Evolutionary conservation across 306 rosid genomes (phyloP), one percentile per base, ranked within the genome.

Genomic region (Lablab purpureus): DNA sequence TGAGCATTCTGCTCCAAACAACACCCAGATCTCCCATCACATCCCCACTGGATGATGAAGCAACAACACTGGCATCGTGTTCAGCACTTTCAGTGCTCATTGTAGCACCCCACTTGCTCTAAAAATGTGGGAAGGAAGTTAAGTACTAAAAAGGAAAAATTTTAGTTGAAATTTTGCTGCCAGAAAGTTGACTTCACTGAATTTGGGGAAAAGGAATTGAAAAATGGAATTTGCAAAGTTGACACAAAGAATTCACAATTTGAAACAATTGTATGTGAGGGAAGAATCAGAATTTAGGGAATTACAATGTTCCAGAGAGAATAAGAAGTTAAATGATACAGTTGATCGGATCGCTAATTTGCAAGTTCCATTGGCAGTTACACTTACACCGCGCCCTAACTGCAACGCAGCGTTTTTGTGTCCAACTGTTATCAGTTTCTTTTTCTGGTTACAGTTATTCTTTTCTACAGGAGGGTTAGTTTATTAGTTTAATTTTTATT

Each of bases 31-130:
- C 94, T 65, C 87, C 86, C 34, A 21, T 66, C 30, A 63, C 75
- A 73, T 55, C 84, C 12, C 81, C 88, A 45, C 67, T 73, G 49
- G 81, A 65, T 11, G 83, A 36, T 49, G 47, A 75, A 45, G n/a
- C 79, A 43, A 10, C 71, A 59, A 28, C 51, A 65, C 47, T 62
- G 64, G 52, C 77, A 15, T 7, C 60, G 46, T 17, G 40, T 78
- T 47, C 73, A 50, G 62, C 81, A 74, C 79, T 78, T 68, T 27
- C 84, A 18, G 73, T 73, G 81, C 87, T 91, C 97, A 92, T 90
- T 74, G 60, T 55, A 43, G 45, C 19, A 22, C 32, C 66, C 45
- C 76, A 76, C 30, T 50, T 18, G 79, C 43, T 73, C 75, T 36
- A 51, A 22, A 77, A 68, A 85, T 79, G 84, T 74, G 37, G 49